phyloP scores from a whole-genome alignment of 805 yeast genomes.

The Brettanomyces nanus region DNA sequence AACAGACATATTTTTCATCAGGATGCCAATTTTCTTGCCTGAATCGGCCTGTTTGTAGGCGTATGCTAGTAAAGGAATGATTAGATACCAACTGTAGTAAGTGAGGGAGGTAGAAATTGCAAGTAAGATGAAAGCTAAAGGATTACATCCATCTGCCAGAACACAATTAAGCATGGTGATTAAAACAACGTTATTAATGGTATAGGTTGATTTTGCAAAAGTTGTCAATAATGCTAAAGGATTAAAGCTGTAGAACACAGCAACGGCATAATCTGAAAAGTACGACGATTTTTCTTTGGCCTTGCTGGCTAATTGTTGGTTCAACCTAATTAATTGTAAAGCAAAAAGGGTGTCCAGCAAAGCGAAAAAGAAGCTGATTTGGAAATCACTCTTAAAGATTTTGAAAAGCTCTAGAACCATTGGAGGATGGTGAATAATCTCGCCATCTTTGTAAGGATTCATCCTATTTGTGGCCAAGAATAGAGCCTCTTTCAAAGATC shows the following conservation, averaged over 20 bases:
- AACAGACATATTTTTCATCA: constrained; percentile 23
- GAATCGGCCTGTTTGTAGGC: constrained; percentile 7
- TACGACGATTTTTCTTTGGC: background rate
- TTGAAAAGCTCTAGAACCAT: constrained; percentile 48
- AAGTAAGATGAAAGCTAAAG: constrained; percentile 41
- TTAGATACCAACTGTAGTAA: constrained; percentile 50
- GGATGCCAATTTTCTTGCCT: background rate
- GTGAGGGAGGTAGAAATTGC: constrained; percentile 60
- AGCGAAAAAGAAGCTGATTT: constrained; percentile 38
- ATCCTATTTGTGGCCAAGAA: constrained; percentile 49
- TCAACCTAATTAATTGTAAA: constrained; percentile 40
- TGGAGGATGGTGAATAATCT: constrained; percentile 83
- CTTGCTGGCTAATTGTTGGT: constrained; percentile 28
- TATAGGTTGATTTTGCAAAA: constrained; percentile 57
- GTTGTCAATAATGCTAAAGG: constrained; percentile 70
- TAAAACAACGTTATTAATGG: constrained; percentile 48
- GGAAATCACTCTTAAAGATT: constrained; percentile 18
- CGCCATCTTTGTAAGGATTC: constrained; percentile 66
- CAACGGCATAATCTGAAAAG: constrained; percentile 16
- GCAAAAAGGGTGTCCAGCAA: constrained; percentile 53
- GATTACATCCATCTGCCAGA: constrained; percentile 24
- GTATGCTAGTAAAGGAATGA: constrained; percentile 45
- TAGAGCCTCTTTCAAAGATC: constrained; percentile 58
- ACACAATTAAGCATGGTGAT: constrained; percentile 25
- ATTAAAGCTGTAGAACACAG: constrained; percentile 61